Percentiles rank a stretch among this genome's conserved stretches.
Evolutionary conservation across 1,284 basidiomycete species (phyloP).

Genomic region (Apiotrichum laibachii): DNA sequence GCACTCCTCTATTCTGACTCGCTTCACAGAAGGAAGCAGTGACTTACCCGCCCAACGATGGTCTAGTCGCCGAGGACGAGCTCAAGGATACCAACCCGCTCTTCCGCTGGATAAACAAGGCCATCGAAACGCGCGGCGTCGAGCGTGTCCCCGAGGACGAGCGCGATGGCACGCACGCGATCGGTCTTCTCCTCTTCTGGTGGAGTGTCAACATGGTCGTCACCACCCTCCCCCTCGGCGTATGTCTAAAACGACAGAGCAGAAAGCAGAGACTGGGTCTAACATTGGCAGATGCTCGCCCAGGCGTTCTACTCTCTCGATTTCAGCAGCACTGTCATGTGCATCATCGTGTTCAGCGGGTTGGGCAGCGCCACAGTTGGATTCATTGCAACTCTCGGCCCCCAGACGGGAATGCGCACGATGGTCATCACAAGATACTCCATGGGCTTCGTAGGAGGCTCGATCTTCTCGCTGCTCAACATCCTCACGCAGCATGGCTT

Average conservation of each 20-base stretch:
- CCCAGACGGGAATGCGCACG: conserved; percentile 61
- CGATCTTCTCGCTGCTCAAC: conserved; percentile 61
- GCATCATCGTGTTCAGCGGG: conserved; percentile 46
- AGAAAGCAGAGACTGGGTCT: no score
- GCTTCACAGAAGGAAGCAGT: no score
- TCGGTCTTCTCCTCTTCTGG: conserved; percentile 34
- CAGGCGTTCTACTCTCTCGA: conserved; percentile 58
- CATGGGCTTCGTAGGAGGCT: conserved; percentile 60
- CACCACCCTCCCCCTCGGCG: conserved; percentile 60
- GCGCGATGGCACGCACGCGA: conserved; percentile 21
- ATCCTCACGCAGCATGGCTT: conserved; percentile 55
- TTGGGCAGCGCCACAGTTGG: conserved; percentile 51
- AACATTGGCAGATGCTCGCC: conserved; percentile 50
- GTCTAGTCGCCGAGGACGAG: conserved; percentile 7
- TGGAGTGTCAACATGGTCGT: conserved; percentile 50
- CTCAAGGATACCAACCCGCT: conserved; percentile 5
- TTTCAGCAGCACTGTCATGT: conserved; percentile 51
- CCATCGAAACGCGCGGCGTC: conserved; percentile 32
- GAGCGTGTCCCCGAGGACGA: conserved; percentile 36
- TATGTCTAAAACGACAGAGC: no score
- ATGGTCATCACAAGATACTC: conserved; percentile 55
- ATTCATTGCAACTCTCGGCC: conserved; percentile 63
- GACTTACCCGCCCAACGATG: no score
- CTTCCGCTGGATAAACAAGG: conserved; percentile 24
- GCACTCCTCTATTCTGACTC: no score